Evolutionary conservation across 2,329 filamentous ascomycete genomes (phyloP).

Genomic region (Colletotrichum scovillei): DNA sequence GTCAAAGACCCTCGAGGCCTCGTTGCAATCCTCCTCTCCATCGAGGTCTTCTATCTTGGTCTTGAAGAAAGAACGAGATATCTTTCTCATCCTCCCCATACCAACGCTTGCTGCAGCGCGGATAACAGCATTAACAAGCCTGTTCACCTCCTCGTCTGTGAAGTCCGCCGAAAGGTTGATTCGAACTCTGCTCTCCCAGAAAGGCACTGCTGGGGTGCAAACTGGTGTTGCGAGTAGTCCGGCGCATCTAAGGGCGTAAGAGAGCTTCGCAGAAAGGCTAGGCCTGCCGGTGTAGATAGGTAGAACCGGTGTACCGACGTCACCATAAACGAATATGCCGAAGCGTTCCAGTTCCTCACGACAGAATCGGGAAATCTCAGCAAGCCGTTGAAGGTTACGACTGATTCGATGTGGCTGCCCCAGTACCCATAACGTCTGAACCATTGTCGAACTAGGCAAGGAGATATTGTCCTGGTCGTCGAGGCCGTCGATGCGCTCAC

Average conservation of each 20-base stretch:
- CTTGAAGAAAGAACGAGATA: background rate
- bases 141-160: constrained; percentile 19
- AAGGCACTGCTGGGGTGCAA: constrained; percentile 28
- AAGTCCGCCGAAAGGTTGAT: constrained; percentile 35
- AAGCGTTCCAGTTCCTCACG: constrained; percentile 25
- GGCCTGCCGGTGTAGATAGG: constrained; percentile 29
- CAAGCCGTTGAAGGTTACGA: constrained; percentile 14
- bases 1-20: background rate
- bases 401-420: constrained; percentile 22
- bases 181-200: constrained; percentile 37
- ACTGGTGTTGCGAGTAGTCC: constrained; percentile 30
- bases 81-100: background rate
- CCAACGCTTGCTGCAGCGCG: background rate
- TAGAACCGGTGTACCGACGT: constrained; percentile 14
- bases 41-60: background rate
- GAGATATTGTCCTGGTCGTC: constrained; percentile 4
- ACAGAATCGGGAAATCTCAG: constrained; percentile 17
- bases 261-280: constrained; percentile 20
- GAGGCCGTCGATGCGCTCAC: background rate
- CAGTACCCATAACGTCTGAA: constrained; percentile 31
- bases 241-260: constrained; percentile 20
- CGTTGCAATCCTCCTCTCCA: background rate
- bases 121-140: constrained; percentile 19
- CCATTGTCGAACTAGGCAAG: constrained; percentile 24
- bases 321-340: constrained; percentile 32